phyloP scores from a whole-genome alignment of 208 protist genomes.

The Acanthamoeba royreba region DNA sequence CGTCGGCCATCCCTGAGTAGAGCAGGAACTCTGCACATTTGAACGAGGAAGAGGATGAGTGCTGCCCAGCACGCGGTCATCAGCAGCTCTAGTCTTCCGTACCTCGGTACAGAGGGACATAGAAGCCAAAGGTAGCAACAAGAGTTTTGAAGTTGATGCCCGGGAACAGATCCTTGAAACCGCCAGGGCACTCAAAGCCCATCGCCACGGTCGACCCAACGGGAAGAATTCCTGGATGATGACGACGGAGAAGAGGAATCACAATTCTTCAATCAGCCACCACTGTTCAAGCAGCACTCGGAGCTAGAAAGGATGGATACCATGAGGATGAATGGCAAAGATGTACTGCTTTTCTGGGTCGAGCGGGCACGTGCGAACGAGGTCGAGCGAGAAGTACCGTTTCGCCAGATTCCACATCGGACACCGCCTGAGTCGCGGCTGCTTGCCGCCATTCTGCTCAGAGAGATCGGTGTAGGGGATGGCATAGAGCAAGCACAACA shows the following conservation, averaged over 20 bases:
- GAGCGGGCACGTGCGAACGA: not conserved
- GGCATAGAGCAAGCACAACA: not conserved
- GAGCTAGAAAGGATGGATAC: not conserved
- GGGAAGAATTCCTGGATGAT: not conserved
- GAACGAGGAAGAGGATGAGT: not conserved
- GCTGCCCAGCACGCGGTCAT: not conserved
- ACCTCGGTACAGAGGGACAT: constrained; percentile 22
- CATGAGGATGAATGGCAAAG: constrained; percentile 32
- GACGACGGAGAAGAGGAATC: no score
- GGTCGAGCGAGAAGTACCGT: not conserved
- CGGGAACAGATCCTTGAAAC: constrained; percentile 24
- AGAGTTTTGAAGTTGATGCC: constrained; percentile 23
- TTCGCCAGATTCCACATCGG: not conserved
- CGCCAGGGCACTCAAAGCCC: not conserved
- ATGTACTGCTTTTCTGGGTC: constrained; percentile 40
- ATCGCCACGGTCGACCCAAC: not conserved
- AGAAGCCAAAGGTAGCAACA: constrained; percentile 15
- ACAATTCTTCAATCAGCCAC: no score
- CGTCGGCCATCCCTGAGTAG: constrained; percentile 4
- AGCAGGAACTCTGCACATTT: not conserved
- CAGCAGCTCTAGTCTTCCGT: not conserved
- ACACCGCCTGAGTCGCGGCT: no score
- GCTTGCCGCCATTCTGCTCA: constrained; percentile 34
- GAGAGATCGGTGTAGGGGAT: constrained; percentile 20
- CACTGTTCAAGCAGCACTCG: not conserved